Conservation (phyloP, 768 basidiomycete species). For the Lactifluus subvellereus region DNA sequence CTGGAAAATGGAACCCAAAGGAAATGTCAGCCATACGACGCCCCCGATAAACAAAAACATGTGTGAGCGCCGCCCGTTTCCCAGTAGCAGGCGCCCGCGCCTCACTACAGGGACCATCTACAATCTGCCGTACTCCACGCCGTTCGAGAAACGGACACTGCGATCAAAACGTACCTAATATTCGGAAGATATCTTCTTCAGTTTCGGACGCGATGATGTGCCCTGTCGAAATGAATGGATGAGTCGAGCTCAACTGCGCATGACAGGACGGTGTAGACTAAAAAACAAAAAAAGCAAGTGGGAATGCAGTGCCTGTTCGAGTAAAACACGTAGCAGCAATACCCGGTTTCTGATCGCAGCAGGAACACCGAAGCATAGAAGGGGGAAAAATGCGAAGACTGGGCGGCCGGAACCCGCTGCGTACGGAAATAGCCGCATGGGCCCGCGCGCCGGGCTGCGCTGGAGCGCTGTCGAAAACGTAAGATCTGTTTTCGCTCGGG, state of each 20-base stretch:
- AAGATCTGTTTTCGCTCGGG: conserved; percentile 3
- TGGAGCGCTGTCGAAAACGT: conserved; percentile 12
- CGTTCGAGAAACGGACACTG: neutral
- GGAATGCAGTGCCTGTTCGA: conserved; percentile 10
- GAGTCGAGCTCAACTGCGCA: neutral
- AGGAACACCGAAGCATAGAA: conserved; percentile 13
- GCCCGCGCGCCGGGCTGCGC: neutral
- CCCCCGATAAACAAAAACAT: neutral
- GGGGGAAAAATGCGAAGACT: conserved; percentile 8
- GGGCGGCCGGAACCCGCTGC: conserved; percentile 12
- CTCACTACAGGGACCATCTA: neutral
- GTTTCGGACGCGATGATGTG: conserved; percentile 72
- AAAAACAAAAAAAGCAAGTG: neutral
- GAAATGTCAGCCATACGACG: conserved; percentile 3
- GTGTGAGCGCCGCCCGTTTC: conserved; percentile 5
- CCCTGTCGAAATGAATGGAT: conserved; percentile 37
- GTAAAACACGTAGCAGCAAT: conserved; percentile 10
- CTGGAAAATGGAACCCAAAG: conserved; percentile 26
- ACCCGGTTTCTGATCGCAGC: conserved; percentile 19
- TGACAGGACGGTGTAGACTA: neutral
- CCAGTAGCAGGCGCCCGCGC: conserved; percentile 6
- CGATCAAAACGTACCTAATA: conserved; percentile 42
- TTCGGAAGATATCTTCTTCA: conserved; percentile 80
- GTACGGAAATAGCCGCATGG: conserved; percentile 14
- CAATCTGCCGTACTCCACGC: no score